Conservation (phyloP, 2,329 filamentous ascomycete species). For the Pestalotiopsis sp. region DNA sequence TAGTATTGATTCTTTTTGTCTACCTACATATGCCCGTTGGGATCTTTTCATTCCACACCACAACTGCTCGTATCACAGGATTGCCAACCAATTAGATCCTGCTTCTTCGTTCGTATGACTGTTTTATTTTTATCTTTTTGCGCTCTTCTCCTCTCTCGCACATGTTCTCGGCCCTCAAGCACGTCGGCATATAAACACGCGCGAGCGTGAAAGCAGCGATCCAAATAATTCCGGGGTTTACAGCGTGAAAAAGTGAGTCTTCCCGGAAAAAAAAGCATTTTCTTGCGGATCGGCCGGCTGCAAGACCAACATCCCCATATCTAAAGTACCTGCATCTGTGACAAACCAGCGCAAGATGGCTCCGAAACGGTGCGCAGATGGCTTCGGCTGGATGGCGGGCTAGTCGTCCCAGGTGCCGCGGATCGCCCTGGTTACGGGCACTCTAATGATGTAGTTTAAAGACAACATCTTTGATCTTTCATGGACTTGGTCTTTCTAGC, state of each 20-base stretch:
- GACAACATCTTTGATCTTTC: neutral
- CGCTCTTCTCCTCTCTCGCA: too few relatives aligned
- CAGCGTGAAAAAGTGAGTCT: neutral
- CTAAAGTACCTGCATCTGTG: neutral
- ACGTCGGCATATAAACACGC: too few relatives aligned
- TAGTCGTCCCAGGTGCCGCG: neutral
- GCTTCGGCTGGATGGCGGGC: neutral
- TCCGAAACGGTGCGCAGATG: neutral
- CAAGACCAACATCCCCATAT: neutral
- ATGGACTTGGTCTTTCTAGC: neutral
- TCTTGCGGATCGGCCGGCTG: neutral
- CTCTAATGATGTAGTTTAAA: neutral
- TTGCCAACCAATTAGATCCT: too few relatives aligned
- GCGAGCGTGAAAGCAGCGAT: neutral
- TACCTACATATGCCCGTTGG: too few relatives aligned
- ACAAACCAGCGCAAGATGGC: conserved; percentile 3
- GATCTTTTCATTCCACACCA: too few relatives aligned
- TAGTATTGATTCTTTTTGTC: too few relatives aligned
- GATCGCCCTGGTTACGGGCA: neutral
- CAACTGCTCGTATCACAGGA: too few relatives aligned
- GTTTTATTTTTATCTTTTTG: too few relatives aligned
- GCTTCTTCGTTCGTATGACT: too few relatives aligned
- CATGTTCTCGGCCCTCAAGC: too few relatives aligned
- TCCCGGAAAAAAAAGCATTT: neutral
- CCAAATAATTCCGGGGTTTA: neutral